phyloP scores from a whole-genome alignment of 2,329 filamentous ascomycete genomes.

The Akanthomyces uredinophilus region DNA sequence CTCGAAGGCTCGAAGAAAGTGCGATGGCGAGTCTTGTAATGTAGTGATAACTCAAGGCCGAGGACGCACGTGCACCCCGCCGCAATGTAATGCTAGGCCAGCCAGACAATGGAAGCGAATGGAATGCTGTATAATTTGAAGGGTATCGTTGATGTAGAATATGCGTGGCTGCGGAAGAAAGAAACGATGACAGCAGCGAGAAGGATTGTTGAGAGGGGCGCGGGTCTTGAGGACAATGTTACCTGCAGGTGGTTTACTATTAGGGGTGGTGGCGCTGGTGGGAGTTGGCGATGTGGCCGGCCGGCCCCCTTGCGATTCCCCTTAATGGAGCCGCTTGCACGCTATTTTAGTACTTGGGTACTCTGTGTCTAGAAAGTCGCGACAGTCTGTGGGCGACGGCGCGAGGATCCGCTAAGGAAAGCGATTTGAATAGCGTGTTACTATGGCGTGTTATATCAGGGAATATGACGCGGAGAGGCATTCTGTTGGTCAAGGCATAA shows the following conservation, averaged over 20 bases:
- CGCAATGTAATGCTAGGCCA: slow-evolving; percentile 8
- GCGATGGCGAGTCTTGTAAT: neutral
- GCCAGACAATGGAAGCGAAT: slow-evolving; percentile 4
- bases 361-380: no score
- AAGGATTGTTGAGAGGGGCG: slow-evolving; percentile 7
- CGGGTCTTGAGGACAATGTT: slow-evolving; percentile 9
- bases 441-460: neutral
- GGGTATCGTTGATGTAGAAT: slow-evolving; percentile 11
- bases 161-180: slow-evolving; percentile 1
- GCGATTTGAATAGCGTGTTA: neutral
- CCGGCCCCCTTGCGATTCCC: slow-evolving; percentile 13
- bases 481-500: neutral
- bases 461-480: neutral
- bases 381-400: neutral
- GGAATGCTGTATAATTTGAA: slow-evolving; percentile 11
- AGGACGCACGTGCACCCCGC: slow-evolving; percentile 12
- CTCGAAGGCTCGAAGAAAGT: neutral
- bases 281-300: slow-evolving; percentile 14
- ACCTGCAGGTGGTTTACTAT: neutral
- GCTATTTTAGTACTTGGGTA: neutral
- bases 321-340: slow-evolving; percentile 7
- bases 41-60: neutral
- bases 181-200: neutral
- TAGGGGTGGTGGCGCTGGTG: slow-evolving; percentile 8
- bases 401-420: neutral